Percentiles rank a stretch among this genome's conserved stretches.
phyloP scores from a whole-genome alignment of 306 rosid genomes.

The Vicia villosa region DNA sequence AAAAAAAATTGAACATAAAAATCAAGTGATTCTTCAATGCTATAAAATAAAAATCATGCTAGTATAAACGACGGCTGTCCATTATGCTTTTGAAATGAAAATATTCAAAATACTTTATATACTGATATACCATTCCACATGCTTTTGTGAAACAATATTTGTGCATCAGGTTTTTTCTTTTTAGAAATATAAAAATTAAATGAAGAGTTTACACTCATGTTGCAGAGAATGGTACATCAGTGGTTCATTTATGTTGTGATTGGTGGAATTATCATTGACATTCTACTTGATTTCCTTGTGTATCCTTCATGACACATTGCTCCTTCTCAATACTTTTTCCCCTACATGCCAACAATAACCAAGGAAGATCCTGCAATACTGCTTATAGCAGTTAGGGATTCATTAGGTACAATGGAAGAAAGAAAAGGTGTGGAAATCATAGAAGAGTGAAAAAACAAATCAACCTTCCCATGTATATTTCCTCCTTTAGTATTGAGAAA shows the following conservation, averaged over 20 bases:
- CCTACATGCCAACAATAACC: too few relatives aligned
- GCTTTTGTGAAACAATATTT: not conserved
- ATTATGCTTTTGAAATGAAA: not conserved
- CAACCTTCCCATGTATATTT: slow-evolving; percentile 84
- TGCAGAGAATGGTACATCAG: not conserved
- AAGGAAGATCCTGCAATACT: too few relatives aligned
- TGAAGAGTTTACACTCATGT: not conserved
- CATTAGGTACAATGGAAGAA: slow-evolving; percentile 29
- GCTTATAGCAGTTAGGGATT: too few relatives aligned
- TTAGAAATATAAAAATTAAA: not conserved
- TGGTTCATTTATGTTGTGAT: slow-evolving; percentile 16
- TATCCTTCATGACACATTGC: too few relatives aligned
- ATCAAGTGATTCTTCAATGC: too few relatives aligned
- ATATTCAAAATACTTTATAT: not conserved
- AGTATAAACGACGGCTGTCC: not conserved
- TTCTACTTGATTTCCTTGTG: slow-evolving; percentile 49
- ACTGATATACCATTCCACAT: slow-evolving; percentile 3
- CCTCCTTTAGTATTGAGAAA: slow-evolving; percentile 65
- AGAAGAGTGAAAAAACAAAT: slow-evolving; percentile 27
- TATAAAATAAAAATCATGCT: too few relatives aligned
- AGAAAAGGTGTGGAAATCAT: not conserved
- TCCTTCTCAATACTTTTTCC: too few relatives aligned
- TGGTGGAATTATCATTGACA: slow-evolving; percentile 33
- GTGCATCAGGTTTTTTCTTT: not conserved
- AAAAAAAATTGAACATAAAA: too few relatives aligned